Base-by-base conservation (phyloP, 1,284 basidiomycete species). In the Serendipita sp. region DNA sequence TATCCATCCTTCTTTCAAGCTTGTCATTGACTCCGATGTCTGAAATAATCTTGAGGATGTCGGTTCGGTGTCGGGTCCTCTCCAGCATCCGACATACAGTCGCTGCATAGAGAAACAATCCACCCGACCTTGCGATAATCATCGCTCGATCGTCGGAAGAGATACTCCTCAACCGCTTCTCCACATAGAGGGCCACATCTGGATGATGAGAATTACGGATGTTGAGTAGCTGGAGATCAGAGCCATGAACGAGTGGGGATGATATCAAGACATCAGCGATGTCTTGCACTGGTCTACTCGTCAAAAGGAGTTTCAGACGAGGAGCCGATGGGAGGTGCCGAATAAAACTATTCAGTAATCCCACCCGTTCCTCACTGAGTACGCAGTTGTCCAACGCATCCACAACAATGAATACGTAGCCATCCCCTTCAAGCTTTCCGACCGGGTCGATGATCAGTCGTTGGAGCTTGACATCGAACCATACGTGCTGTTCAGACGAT, bases 331-430 rank as follows among this genome's bases (percentile, higher is more conserved):
- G 73, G 29, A 75, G 67, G 13, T 66, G 55, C 12, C 42, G n/a
- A 26, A 67, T 26, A 1, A 73, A 50, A 3, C 26, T 34, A 8
- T 66, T 64, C 8, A 58, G 29, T 30, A 58, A 58, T 10, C 4
- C 17, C 32, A 10, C 12, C n/a, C 53, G 12, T 10, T 35, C 53
- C 26, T 58, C 53, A 17, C 6, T 29, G 17, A 35, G 53, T 2
- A 60, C 66, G 35, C 72, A 70, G 55, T 74, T 71, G 61, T 74
- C 72, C 58, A 75, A 62, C 0, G 70, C 74, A 64, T 74, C 72
- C 32, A 75, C 69, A 29, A 74, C 66, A 30, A 77, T 72, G 60
- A 77, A 68, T 41, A 74, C 68, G 2, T 68, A 38, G 74, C 68
- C 3, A 74, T 70, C 3, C 68, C 68, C 61, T 67, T 65, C 42